Base-by-base conservation (phyloP, 176 grass and related monocot species). In the Carex parvula region DNA sequence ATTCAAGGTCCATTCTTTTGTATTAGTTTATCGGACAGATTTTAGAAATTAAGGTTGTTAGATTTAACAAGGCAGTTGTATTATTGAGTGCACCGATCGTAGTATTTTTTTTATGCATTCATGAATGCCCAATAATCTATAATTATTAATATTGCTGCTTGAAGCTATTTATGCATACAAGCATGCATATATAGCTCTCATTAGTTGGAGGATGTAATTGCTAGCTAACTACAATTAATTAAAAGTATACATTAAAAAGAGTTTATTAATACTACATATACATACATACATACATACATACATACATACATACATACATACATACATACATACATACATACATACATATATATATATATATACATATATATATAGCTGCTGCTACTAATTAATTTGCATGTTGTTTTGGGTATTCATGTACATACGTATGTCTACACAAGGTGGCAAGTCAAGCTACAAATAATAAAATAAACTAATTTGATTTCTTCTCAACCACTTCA, bases 401-500 rank as follows among this genome's bases (percentile, higher is more conserved):
- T 9, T 10, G 42, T 22, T 54, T 84, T 22, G 54, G 65, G 86
- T 82, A 88, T 81, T 26, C 68, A 85, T 53, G 17, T 81, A 59
- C 83, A 9, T 81, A 59, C 83, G 12, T 81, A 59, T 87, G 13
- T 85, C 48, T 70, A 84, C 87, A 73, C 33, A 70, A 68, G 72
- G 46, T 48, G 2, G 68, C 87, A 89, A 53, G 33, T 41, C 85
- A 66, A 87, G 65, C n/a, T 87, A 76, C 22, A 17, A n/a, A 90
- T 89, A 52, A 46, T 11, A 85, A 70, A 90, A 79, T 71, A 9
- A 87, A 54, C 67, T 60, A 70, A 22, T 84, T 64, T 84, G 15
- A 74, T 88, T 83, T 83, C 89, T 90, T 93, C 84, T 90, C 81
- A 87, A 86, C 30, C 81, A 93, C 86, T 91, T 87, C 87, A 93